These are phyloP conservation scores for Trematosphaeria pertusa DNA, from an alignment of 2,329 filamentous ascomycete genomes.

Conservation along the genomic window DNA sequence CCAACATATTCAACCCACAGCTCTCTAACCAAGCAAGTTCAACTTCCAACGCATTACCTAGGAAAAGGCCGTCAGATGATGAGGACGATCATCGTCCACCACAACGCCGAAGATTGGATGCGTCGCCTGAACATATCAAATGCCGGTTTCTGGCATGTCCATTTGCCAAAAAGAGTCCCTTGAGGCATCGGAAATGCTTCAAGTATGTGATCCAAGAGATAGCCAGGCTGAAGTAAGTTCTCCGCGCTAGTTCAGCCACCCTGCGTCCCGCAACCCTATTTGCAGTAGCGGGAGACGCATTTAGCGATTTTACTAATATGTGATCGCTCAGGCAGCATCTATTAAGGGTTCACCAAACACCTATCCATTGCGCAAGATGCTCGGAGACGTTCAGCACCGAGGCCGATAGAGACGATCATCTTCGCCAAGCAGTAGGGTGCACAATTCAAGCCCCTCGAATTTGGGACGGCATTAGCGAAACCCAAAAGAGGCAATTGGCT, in stretches of 20 bases:
- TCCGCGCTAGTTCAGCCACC: too few relatives aligned
- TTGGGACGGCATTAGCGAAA: constrained; percentile 7
- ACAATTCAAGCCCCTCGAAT: neutral
- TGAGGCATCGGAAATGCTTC: neutral
- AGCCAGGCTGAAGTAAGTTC: neutral
- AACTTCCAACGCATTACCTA: too few relatives aligned
- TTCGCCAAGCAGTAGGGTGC: neutral
- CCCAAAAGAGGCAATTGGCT: constrained; percentile 7
- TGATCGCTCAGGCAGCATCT: constrained; percentile 1
- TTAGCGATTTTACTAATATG: too few relatives aligned
- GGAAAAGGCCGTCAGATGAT: too few relatives aligned
- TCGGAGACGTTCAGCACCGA: neutral
- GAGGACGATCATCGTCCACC: too few relatives aligned
- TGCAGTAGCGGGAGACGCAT: too few relatives aligned
- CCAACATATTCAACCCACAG: too few relatives aligned
- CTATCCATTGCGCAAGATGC: constrained; percentile 1
- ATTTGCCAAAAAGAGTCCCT: neutral
- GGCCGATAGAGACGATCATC: neutral
- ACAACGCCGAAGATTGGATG: too few relatives aligned
- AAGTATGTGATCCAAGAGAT: neutral
- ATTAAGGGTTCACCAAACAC: neutral
- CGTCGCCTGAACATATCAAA: too few relatives aligned
- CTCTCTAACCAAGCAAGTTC: too few relatives aligned
- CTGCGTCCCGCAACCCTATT: too few relatives aligned
- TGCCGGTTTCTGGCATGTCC: constrained; percentile 1